Percentiles rank a stretch among this genome's conserved stretches.
phyloP scores from a whole-genome alignment of 2,329 filamentous ascomycete species.

The Albifimbria verrucaria region DNA sequence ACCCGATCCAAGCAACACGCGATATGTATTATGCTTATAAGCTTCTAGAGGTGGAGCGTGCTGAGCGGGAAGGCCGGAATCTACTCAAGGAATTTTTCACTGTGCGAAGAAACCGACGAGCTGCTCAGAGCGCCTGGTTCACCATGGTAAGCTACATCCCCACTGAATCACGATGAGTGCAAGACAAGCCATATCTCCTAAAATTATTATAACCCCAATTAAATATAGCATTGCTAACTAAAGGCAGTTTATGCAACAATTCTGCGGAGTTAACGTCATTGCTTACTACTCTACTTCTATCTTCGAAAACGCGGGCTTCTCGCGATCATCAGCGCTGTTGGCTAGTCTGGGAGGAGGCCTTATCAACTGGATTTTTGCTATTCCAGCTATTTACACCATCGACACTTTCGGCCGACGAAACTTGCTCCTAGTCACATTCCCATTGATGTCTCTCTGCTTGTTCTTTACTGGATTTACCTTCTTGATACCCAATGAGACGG shows the following conservation, averaged over 20 bases:
- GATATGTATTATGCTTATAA: constrained; percentile 49
- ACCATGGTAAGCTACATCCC: constrained; percentile 23
- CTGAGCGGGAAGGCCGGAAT: constrained; percentile 22
- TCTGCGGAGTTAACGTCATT: constrained; percentile 49
- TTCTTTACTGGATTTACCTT: constrained; percentile 52
- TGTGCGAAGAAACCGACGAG: constrained; percentile 31
- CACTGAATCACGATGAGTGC: neutral
- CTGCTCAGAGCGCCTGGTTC: constrained; percentile 33
- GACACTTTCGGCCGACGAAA: constrained; percentile 56
- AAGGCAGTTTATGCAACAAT: constrained; percentile 30
- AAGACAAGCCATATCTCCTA: neutral
- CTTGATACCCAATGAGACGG: constrained; percentile 27
- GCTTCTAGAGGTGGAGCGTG: constrained; percentile 27
- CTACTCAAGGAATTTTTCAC: constrained; percentile 34
- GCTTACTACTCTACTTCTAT: constrained; percentile 52
- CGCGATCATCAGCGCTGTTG: constrained; percentile 40
- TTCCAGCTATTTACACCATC: constrained; percentile 56
- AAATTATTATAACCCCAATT: neutral
- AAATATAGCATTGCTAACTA: constrained; percentile 2
- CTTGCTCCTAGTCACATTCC: constrained; percentile 55
- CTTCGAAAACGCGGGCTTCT: constrained; percentile 36
- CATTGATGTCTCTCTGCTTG: constrained; percentile 53
- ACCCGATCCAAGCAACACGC: constrained; percentile 44
- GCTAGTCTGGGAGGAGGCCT: constrained; percentile 55
- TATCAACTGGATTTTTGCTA: constrained; percentile 56